Evolutionary conservation across 1,139 yeast genomes (phyloP), one percentile per base, ranked within the genome.

Genomic region (Yarrowia galli): DNA sequence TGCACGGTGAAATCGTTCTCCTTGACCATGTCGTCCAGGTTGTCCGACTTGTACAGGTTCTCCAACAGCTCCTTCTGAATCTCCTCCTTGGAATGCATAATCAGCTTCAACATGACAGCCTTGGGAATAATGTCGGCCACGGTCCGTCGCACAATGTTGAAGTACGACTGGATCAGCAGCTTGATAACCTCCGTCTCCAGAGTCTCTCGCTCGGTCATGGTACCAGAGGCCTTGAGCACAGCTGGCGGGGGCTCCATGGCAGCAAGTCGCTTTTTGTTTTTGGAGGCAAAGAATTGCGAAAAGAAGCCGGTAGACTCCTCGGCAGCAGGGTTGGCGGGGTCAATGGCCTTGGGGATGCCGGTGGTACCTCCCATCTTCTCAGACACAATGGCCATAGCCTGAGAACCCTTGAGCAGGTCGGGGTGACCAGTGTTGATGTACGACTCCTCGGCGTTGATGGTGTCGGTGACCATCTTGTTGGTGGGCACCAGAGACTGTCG

Each of bases 351-450:
- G 74, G 74, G 69, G 76, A 78, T 86, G 74, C 89, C 92, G 69
- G 90, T 89, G 73, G 83, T 82, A 63, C 97, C 97, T 75, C 92
- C 75, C 67, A 73, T 75, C 66, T 88, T 92, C 72, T 95, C 98
- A 77, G 91, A 93, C 49, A 95, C 97, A 78, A 92, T 89, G 7
- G 93, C 87, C 96, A 95, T 91, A 3, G 99, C 99, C 77, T 92
- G 97, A 23, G 95, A 87, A 67, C 99, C 99, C 79, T 91, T 92
- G 74, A 95, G 83, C 74, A 95, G 85, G 77, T 95, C 98, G 5
- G 99, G 99, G 76, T 95, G 99, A 1, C 98, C 98, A 18, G 98
- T 95, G 79, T 95, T 95, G 74, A 95, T 93, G 79, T 95, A 95
- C 20, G 97, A 91, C 76, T 91, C 93, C 79, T 95, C 99, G 71